Base-by-base conservation (phyloP, 164 flowering plant species). In the Berberis vulgaris region DNA sequence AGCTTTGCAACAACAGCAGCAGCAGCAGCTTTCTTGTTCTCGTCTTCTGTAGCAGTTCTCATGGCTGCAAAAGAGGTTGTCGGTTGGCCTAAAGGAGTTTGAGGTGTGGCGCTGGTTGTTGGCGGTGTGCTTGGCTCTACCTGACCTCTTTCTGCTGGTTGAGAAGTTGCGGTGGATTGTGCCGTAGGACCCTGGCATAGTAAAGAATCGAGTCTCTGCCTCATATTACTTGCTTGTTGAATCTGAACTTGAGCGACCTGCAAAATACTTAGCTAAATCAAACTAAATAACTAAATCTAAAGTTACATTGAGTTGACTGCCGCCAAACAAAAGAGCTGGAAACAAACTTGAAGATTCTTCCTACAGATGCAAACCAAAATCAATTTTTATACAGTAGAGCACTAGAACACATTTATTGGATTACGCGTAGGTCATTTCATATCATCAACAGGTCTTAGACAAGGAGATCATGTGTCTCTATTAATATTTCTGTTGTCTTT, bases 1-100 rank as follows among this genome's bases (percentile, higher is more conserved):
- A 89, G 86, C 68, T 80, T 86, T 66, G 96, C 96, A 45, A 86
- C 91, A 62, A 89, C 79, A 63, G 88, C 88, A 49, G 93, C 96
- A 5, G 87, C 95, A 41, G 86, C 83, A 3, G 86, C 79, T 74
- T 76, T 83, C 72, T 81, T 85, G 63, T 73, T 78, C 41, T 79
- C 83, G 60, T 84, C 91, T 45, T 77, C 86, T 52, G 72, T 65
- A 10, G 73, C 12, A 46, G 62, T 50, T 61, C 46, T 74, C 10
- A 73, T 4, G 53, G 74, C 65, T 3, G 82, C 72, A 69, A 77
- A 82, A 40, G 84, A 76, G 57, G 76, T 69, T 43, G 65, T 57
- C 10, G 87, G 80, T 52, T 80, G 87, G 58, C 73, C 40, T 26
- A 58, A 65, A 49, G 75, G 72, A 61, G 71, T 72, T 54, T 64